These are phyloP conservation scores for Thelephora terrestris DNA, from an alignment of 1,284 basidiomycete species.

Conservation along the genomic window DNA sequence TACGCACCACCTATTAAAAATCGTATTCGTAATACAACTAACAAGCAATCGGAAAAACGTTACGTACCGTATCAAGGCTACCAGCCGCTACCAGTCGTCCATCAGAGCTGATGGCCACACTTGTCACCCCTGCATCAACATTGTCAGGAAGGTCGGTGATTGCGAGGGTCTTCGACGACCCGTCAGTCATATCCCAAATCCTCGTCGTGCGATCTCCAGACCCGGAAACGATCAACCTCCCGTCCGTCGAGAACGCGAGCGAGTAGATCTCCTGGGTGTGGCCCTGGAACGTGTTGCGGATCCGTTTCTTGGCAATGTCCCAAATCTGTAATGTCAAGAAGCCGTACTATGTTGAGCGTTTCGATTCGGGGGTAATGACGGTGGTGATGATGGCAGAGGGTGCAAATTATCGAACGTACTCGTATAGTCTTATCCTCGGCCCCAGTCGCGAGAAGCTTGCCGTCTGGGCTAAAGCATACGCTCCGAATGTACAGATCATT, in stretches of 20 bases:
- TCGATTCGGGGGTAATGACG: background rate
- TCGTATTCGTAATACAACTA: background rate
- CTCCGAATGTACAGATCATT: constrained; percentile 62
- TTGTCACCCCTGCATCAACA: constrained; percentile 60
- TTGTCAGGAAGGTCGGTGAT: constrained; percentile 26
- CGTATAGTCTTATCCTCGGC: constrained; percentile 63
- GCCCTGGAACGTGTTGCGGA: constrained; percentile 65
- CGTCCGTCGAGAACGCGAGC: constrained; percentile 73
- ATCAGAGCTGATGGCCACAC: constrained; percentile 57
- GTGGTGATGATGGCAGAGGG: background rate
- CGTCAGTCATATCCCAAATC: constrained; percentile 73
- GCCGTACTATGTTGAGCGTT: too few species aligned
- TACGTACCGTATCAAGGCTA: constrained; percentile 45
- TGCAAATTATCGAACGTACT: constrained; percentile 27
- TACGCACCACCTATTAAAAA: constrained; percentile 38
- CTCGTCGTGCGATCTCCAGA: constrained; percentile 79
- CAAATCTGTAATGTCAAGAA: constrained; percentile 45
- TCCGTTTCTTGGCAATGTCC: constrained; percentile 68
- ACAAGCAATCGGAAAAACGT: background rate
- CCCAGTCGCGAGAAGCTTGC: constrained; percentile 57
- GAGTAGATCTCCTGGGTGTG: constrained; percentile 87
- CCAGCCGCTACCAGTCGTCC: constrained; percentile 63
- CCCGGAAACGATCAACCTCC: constrained; percentile 69
- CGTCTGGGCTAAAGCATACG: constrained; percentile 61
- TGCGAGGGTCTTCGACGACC: constrained; percentile 8